Percentiles rank a stretch among this genome's conserved stretches.
Evolutionary conservation across 148 eudicot species (phyloP).

Genomic region (Camellia granthamiana): DNA sequence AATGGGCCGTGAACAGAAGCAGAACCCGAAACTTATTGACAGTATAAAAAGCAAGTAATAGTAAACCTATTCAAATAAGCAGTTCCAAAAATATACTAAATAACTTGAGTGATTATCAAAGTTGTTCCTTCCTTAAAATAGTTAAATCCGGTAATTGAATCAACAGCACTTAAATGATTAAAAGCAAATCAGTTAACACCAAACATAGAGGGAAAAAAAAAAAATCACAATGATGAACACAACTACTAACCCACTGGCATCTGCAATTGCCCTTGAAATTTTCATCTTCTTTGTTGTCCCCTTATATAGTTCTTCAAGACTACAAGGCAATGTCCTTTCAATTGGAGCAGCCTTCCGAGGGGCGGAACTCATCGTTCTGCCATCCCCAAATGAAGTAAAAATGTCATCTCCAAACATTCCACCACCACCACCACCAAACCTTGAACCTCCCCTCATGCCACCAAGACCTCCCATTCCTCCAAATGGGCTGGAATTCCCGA

Average conservation of each 20-base stretch:
- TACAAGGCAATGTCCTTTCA: conserved; percentile 45
- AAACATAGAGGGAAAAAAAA: background rate
- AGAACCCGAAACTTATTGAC: too few relatives aligned
- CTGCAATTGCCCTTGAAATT: conserved; percentile 47
- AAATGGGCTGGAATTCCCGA: conserved; percentile 50
- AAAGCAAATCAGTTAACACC: background rate
- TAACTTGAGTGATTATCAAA: background rate
- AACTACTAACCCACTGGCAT: conserved; percentile 51
- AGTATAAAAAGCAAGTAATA: too few relatives aligned
- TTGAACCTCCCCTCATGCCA: conserved; percentile 29
- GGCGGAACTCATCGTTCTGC: conserved; percentile 35
- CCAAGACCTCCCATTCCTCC: conserved; percentile 47
- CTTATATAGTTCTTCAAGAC: conserved; percentile 52
- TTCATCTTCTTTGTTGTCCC: conserved; percentile 64
- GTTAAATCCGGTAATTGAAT: background rate
- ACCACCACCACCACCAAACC: conserved; percentile 22
- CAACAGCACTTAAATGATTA: background rate
- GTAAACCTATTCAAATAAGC: too few relatives aligned
- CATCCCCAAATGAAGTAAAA: conserved; percentile 37
- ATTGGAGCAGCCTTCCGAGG: conserved; percentile 44
- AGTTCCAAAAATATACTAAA: too few relatives aligned
- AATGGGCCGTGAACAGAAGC: too few relatives aligned
- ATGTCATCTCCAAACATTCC: conserved; percentile 40
- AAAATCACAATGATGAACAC: background rate
- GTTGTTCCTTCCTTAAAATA: background rate